These are phyloP conservation scores for Dovyalis caffra DNA, from an alignment of 345 rosid species.

Conservation along the genomic window DNA sequence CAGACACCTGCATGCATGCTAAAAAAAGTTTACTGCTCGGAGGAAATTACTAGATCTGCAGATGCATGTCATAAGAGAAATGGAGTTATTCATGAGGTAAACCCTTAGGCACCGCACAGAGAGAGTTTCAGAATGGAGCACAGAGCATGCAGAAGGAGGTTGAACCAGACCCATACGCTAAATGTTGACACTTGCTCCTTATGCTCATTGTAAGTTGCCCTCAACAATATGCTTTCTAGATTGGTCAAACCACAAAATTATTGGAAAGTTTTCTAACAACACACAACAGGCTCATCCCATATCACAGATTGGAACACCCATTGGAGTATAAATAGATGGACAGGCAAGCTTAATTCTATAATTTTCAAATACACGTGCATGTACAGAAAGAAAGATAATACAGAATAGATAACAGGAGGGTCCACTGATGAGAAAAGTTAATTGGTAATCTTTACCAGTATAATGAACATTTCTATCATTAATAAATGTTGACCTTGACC, in stretches of 20 bases:
- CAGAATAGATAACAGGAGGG: no score
- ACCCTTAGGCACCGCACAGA: not conserved
- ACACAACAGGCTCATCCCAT: not conserved
- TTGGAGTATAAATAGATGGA: not conserved
- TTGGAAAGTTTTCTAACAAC: not conserved
- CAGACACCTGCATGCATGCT: conserved; percentile 75
- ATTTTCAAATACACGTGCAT: not conserved
- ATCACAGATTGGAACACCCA: not conserved
- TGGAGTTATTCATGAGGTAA: not conserved
- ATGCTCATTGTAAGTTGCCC: not conserved
- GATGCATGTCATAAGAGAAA: conserved; percentile 11
- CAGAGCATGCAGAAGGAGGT: not conserved
- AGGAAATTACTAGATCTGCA: conserved; percentile 23
- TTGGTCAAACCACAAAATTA: not conserved
- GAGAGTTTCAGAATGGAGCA: not conserved
- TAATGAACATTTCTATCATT: conserved; percentile 35
- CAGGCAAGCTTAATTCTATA: no score
- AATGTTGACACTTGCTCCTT: not conserved
- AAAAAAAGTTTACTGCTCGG: conserved; percentile 66
- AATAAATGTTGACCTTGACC: conserved; percentile 31
- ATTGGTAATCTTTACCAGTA: conserved; percentile 45
- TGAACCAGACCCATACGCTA: not conserved
- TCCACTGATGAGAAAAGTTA: not conserved
- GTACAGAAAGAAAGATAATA: not conserved
- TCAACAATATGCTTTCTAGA: not conserved